Percentiles rank a stretch among this genome's conserved stretches.
These are phyloP conservation scores for Rubus parviflorus DNA, from an alignment of 306 rosid genomes.

Conservation along the genomic window DNA sequence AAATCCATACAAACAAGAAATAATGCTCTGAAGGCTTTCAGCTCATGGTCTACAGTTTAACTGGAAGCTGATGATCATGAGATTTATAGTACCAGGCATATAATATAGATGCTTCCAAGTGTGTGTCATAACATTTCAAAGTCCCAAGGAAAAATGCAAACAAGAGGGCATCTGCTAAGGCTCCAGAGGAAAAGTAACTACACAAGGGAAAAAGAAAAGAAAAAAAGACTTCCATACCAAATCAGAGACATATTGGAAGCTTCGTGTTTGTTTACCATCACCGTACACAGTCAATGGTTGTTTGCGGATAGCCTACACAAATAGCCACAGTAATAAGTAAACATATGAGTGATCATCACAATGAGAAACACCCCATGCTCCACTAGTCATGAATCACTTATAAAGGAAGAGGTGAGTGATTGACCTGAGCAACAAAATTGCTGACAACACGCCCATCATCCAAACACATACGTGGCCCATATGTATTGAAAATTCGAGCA, in stretches of 20 bases:
- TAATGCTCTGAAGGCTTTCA: not conserved
- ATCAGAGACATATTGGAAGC: conserved; percentile 98
- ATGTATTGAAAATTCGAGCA: conserved; percentile 94
- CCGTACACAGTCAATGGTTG: conserved; percentile 92
- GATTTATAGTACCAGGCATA: conserved; percentile 10
- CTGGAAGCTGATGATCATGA: conserved; percentile 16
- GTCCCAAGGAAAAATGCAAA: not conserved
- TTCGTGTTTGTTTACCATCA: conserved; percentile 95
- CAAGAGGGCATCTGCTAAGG: not conserved
- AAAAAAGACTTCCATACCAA: conserved; percentile 52
- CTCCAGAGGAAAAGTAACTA: not conserved
- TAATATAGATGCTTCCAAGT: not conserved
- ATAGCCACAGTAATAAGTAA: conserved; percentile 5
- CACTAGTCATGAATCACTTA: not conserved
- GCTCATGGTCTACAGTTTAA: conserved; percentile 7
- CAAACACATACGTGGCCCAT: conserved; percentile 95
- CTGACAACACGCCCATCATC: conserved; percentile 99
- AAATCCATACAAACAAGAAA: not conserved
- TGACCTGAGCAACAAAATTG: conserved; percentile 96
- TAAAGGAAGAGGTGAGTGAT: conserved; percentile 11
- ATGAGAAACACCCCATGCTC: conserved; percentile 12
- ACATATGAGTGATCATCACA: not conserved
- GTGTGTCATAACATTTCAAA: not conserved
- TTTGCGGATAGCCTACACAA: conserved; percentile 81
- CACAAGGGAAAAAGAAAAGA: not conserved